These are phyloP conservation scores for Aspergillus nanangensis DNA, from an alignment of 495 filamentous ascomycete species.

Conservation along the genomic window DNA sequence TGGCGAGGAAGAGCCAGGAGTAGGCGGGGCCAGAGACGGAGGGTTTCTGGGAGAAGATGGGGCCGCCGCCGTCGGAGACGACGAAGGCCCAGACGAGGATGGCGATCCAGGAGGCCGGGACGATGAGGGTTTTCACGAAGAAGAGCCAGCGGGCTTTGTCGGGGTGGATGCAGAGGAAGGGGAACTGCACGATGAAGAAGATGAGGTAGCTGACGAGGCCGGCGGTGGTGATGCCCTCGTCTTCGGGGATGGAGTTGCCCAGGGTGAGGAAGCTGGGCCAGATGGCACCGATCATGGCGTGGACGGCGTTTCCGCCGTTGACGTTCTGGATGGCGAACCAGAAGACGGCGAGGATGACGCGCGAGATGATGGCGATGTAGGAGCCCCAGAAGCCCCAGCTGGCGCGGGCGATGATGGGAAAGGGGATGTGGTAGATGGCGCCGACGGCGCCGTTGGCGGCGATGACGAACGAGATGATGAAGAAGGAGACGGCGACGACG, in stretches of 20 bases:
- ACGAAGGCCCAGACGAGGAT: constrained; percentile 48
- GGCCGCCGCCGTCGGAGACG: constrained; percentile 28
- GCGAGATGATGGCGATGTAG: constrained; percentile 62
- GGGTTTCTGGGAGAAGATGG: constrained; percentile 28
- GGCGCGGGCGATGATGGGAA: constrained; percentile 63
- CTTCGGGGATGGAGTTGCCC: constrained; percentile 49
- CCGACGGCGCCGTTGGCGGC: constrained; percentile 60
- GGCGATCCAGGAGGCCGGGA: constrained; percentile 43
- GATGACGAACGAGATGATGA: constrained; percentile 60
- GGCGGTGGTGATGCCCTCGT: constrained; percentile 59
- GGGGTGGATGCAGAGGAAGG: constrained; percentile 44
- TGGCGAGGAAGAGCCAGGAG: constrained; percentile 41
- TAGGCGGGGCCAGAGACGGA: constrained; percentile 32
- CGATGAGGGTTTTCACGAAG: constrained; percentile 37
- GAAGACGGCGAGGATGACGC: constrained; percentile 65
- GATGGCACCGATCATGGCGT: constrained; percentile 64
- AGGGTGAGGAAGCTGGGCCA: constrained; percentile 58
- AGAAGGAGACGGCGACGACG: constrained; percentile 57
- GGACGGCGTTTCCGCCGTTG: constrained; percentile 61
- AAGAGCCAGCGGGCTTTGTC: constrained; percentile 44
- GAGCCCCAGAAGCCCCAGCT: constrained; percentile 67
- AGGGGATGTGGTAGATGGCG: constrained; percentile 59
- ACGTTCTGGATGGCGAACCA: constrained; percentile 69
- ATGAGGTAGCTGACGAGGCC: constrained; percentile 62
- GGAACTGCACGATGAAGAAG: constrained; percentile 45